Conservation (phyloP, 2,329 filamentous ascomycete species). For the Diplodia intermedia region DNA sequence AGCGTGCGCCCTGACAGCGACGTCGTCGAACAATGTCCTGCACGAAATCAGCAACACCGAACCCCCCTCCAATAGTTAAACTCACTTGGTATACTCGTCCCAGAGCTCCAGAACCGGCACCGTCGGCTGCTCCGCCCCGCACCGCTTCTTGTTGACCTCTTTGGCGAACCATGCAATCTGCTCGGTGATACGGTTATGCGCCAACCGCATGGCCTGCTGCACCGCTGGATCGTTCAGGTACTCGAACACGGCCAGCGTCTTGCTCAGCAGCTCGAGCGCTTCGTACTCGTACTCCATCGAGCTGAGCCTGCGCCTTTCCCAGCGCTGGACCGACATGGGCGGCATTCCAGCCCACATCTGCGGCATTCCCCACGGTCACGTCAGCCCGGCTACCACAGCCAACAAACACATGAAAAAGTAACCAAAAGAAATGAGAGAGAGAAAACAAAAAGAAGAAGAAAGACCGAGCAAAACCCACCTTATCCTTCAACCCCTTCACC, state of each 20-base stretch:
- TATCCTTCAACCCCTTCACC: slow-evolving; percentile 9
- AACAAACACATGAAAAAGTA: background rate
- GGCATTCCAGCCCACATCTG: slow-evolving; percentile 12
- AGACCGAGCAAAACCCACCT: slow-evolving; percentile 1
- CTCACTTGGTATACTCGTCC: slow-evolving; percentile 18
- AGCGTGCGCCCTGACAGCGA: background rate
- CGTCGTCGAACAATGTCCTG: background rate
- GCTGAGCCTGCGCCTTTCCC: slow-evolving; percentile 12
- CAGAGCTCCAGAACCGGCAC: slow-evolving; percentile 10
- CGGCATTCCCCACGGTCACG: background rate
- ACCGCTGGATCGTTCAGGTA: slow-evolving; percentile 17
- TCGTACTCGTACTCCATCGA: slow-evolving; percentile 20
- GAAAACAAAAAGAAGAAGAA: background rate
- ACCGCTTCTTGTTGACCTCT: background rate
- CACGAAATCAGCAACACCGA: background rate
- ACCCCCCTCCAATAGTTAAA: background rate
- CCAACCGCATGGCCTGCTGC: slow-evolving; percentile 6
- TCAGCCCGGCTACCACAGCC: background rate
- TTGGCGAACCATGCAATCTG: background rate
- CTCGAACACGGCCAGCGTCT: slow-evolving; percentile 20
- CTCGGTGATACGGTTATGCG: background rate
- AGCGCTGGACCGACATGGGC: slow-evolving; percentile 20
- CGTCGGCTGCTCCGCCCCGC: background rate
- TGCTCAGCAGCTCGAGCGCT: slow-evolving; percentile 7
- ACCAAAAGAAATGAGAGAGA: too few relatives aligned